Evolutionary conservation across 768 basidiomycete species (phyloP).

Genomic region (Harrya chromipes): DNA sequence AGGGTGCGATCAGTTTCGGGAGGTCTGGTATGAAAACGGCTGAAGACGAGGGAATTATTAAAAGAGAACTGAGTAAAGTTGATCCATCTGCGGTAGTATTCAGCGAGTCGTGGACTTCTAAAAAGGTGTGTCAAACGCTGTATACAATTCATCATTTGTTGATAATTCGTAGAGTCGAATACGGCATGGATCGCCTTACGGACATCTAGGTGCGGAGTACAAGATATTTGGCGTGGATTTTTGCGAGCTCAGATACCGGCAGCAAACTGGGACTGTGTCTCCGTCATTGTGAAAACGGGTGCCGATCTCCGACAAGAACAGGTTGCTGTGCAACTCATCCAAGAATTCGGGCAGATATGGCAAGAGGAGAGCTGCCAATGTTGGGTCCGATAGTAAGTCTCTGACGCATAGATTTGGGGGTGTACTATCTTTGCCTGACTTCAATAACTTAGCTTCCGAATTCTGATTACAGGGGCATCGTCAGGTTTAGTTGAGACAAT

Average conservation of each 20-base stretch:
- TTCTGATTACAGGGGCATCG: conserved; percentile 87
- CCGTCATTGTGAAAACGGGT: conserved; percentile 98
- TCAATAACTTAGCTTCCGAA: conserved; percentile 73
- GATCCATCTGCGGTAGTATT: conserved; percentile 97
- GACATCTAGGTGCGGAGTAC: conserved; percentile 70
- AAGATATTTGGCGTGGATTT: conserved; percentile 2
- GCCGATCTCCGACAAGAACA: conserved; percentile 97
- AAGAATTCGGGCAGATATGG: conserved; percentile 92
- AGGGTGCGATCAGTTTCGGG: conserved; percentile 60
- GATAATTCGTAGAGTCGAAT: conserved; percentile 61
- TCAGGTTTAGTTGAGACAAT: conserved; percentile 98
- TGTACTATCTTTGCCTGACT: background rate
- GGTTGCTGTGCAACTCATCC: conserved; percentile 92
- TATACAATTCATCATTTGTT: background rate
- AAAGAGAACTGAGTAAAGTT: conserved; percentile 87
- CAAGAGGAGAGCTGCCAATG: conserved; percentile 88
- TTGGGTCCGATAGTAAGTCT: conserved; percentile 86
- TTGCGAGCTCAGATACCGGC: conserved; percentile 11
- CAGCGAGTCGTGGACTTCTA: conserved; percentile 90
- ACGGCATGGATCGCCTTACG: conserved; percentile 91
- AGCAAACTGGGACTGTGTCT: conserved; percentile 87
- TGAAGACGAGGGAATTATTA: conserved; percentile 93
- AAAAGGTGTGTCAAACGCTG: conserved; percentile 61
- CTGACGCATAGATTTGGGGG: background rate
- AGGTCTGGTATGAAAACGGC: conserved; percentile 58